Evolutionary conservation across 108 stramenopile species (phyloP).

Genomic region (Nitzschia sp.): DNA sequence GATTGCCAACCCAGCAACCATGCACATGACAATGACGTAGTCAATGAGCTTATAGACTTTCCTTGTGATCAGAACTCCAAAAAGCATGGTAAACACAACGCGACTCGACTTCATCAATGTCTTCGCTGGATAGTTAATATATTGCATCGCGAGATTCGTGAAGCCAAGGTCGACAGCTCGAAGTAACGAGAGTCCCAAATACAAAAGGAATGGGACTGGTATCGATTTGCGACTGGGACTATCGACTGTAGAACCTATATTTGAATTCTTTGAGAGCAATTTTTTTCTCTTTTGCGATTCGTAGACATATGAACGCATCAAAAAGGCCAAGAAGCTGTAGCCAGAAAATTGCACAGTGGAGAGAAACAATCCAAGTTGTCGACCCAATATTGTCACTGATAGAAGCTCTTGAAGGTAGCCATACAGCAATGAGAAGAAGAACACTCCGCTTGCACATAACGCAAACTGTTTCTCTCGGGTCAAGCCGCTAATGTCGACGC

Average conservation of each 20-base stretch:
- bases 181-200: slow-evolving; percentile 74
- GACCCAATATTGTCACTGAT: slow-evolving; percentile 72
- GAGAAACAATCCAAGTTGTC: slow-evolving; percentile 83
- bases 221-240: not conserved
- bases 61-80: slow-evolving; percentile 74
- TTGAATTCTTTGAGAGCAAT: slow-evolving; percentile 2
- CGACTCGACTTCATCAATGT: slow-evolving; percentile 85
- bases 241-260: not conserved
- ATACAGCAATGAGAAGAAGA: slow-evolving; percentile 79
- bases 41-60: slow-evolving; percentile 69
- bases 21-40: slow-evolving; percentile 75
- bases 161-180: slow-evolving; percentile 85
- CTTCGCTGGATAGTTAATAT: slow-evolving; percentile 91
- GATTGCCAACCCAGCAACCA: slow-evolving; percentile 81
- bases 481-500: slow-evolving; percentile 68
- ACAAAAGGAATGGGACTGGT: slow-evolving; percentile 65
- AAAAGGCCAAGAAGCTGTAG: slow-evolving; percentile 68
- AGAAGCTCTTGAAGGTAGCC: slow-evolving; percentile 90
- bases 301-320: slow-evolving; percentile 51
- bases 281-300: slow-evolving; percentile 30
- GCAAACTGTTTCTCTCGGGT: slow-evolving; percentile 68
- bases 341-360: slow-evolving; percentile 79
- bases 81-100: slow-evolving; percentile 91
- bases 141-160: slow-evolving; percentile 92
- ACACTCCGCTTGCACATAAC: slow-evolving; percentile 75